Evolutionary conservation across 2,329 filamentous ascomycete genomes (phyloP), one percentile per base, ranked within the genome.

Genomic region (Fusarium pseudocircinatum): DNA sequence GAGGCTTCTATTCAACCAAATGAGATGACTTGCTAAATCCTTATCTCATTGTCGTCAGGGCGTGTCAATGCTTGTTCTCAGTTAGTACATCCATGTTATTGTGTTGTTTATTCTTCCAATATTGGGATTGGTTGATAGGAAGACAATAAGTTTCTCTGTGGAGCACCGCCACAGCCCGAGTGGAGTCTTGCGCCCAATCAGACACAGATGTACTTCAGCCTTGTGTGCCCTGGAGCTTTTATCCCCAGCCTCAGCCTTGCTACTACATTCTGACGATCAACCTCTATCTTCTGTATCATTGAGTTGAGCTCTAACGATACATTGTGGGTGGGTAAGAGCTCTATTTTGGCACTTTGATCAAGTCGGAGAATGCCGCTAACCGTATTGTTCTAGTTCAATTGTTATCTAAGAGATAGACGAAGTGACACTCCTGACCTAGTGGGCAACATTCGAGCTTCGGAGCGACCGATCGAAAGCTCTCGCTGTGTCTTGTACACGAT

Each of bases 201-300:
- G 36, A 28, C 50, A n/a, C 44, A 30, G 34, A 32, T 15, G 20
- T 39, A 46, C 54, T 46, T 76, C 75, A 77, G 75, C 75, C 75
- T 77, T 75, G 73, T 58, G 67, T 60, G 32, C 62, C 58, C 60
- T 28, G 59, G 69, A 73, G 49, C 75, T 73, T 76, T 65, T 49
- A 56, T 61, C 59, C 65, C 56, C 64, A 67, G 73, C 73, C 73
- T 77, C 75, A 77, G 75, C 75, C 75, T 77, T 74, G 73, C 73
- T 74, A 68, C 65, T 56, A 52, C 69, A 63, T 60, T 62, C 62
- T 65, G 63, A 72, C 43, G 46, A 72, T 53, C 59, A 50, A 62
- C 54, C 37, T 36, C 56, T 54, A 56, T 63, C 44, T 30, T 56
- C 28, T 26, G 34, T 52, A 36, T 60, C 50, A 39, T 59, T 57